A percentile compares a stretch with the other conserved stretches of the same genome.
phyloP scores from a whole-genome alignment of 805 yeast species.

The Candida ascalaphidarum region DNA sequence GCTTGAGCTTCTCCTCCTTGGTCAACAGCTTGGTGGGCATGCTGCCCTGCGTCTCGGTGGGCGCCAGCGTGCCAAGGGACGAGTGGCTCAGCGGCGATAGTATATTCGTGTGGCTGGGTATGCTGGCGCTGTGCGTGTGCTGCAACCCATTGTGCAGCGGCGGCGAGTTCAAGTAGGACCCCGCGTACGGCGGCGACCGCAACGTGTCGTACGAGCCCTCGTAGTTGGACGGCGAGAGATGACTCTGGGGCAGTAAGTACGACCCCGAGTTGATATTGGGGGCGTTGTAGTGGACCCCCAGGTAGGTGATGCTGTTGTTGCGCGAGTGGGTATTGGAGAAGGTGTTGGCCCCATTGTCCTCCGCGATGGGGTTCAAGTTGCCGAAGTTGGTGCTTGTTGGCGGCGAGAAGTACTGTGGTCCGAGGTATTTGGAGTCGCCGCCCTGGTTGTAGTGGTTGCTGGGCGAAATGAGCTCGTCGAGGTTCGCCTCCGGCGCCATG shows the following conservation, averaged over 20 bases:
- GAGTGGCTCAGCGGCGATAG: conserved; percentile 17
- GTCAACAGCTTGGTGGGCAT: conserved; percentile 29
- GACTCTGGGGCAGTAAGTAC: conserved; percentile 26
- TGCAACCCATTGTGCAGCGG: conserved; percentile 7
- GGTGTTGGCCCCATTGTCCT: conserved; percentile 10
- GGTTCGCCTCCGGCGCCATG: too few species aligned
- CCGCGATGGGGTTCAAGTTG: conserved; percentile 25
- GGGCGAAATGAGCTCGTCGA: conserved; percentile 33
- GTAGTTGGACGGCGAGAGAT: conserved; percentile 21
- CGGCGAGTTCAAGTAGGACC: conserved; percentile 29
- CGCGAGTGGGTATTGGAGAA: conserved; percentile 21
- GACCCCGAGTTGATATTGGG: conserved; percentile 17
- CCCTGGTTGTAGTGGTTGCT: conserved; percentile 8
- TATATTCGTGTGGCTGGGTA: conserved; percentile 11
- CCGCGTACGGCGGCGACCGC: conserved; percentile 20
- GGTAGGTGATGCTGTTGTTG: conserved; percentile 16
- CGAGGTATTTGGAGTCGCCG: conserved; percentile 9
- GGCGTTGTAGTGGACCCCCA: conserved; percentile 10
- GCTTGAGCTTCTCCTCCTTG: conserved; percentile 63
- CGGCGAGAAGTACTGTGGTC: conserved; percentile 35
- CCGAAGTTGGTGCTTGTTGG: conserved; percentile 16
- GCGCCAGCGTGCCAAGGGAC: conserved; percentile 24
- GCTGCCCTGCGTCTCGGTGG: conserved; percentile 5
- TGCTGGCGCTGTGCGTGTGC: conserved; percentile 15
- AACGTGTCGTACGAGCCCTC: conserved; percentile 26